A percentile compares a stretch with the other conserved stretches of the same genome.
These are phyloP conservation scores for Rauvolfia tetraphylla DNA, from an alignment of 257 asterid species.

Conservation along the genomic window DNA sequence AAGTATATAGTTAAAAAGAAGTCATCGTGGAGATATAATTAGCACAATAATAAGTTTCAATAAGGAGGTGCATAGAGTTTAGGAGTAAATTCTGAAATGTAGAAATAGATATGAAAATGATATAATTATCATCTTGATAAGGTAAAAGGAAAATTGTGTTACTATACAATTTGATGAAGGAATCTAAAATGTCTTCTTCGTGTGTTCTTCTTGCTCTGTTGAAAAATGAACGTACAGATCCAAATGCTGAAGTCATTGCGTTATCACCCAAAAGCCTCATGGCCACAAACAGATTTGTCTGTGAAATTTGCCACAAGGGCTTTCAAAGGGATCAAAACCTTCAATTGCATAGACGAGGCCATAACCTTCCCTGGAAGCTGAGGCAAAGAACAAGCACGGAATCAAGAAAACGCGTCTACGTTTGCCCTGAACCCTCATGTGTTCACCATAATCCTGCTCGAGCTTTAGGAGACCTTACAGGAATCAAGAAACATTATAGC, in stretches of 20 bases:
- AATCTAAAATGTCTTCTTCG: neutral
- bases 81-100: no score
- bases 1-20: no score
- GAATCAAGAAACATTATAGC: conserved; percentile 75
- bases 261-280: conserved; percentile 71
- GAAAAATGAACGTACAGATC: conserved; percentile 32
- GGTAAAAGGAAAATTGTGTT: no score
- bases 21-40: neutral
- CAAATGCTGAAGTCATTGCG: conserved; percentile 68
- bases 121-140: no score
- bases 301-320: conserved; percentile 77
- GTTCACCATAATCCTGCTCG: conserved; percentile 61
- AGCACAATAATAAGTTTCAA: no score
- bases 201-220: neutral
- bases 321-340: conserved; percentile 79
- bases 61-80: no score
- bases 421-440: conserved; percentile 68
- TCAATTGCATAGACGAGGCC: conserved; percentile 71
- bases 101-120: no score
- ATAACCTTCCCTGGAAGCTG: conserved; percentile 78
- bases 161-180: no score
- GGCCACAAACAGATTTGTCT: conserved; percentile 75
- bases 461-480: conserved; percentile 73
- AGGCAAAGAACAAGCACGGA: conserved; percentile 50
- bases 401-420: conserved; percentile 52